Evolutionary conservation across 1,284 basidiomycete genomes (phyloP).

Genomic region (Tilletia indica): DNA sequence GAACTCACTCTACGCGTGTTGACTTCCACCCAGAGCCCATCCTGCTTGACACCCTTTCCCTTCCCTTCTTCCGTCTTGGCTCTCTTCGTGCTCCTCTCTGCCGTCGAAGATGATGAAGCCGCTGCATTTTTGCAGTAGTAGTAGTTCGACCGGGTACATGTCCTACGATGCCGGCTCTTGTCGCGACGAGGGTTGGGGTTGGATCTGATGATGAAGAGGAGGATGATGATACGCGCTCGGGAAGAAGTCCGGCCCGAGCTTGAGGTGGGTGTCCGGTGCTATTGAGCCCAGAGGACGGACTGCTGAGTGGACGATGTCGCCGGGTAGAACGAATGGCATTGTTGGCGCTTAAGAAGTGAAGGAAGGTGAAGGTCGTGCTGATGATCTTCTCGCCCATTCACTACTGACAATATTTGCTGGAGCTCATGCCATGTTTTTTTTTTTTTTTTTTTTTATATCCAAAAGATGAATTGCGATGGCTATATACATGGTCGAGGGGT

Average conservation of each 20-base stretch:
- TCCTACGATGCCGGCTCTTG: conserved; percentile 14
- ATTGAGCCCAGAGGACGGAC: conserved; percentile 2
- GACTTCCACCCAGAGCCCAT: conserved; percentile 37
- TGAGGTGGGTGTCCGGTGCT: conserved; percentile 26
- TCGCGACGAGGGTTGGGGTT: conserved; percentile 12
- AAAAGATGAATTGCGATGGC: no score
- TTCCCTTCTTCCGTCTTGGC: conserved; percentile 6
- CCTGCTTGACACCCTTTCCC: neutral
- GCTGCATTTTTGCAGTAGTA: neutral
- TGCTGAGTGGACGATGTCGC: conserved; percentile 31
- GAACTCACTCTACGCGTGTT: conserved; percentile 30
- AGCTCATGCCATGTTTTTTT: no score
- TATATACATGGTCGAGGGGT: no score
- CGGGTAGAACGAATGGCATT: conserved; percentile 45
- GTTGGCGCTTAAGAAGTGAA: no score
- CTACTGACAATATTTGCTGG: no score
- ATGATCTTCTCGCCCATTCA: no score
- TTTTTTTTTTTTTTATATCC: no score
- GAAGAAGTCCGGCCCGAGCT: conserved; percentile 42
- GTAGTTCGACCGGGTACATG: neutral
- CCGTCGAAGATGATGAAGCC: neutral
- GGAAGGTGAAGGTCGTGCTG: no score
- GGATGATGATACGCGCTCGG: conserved; percentile 18
- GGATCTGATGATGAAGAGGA: neutral
- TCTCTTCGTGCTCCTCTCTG: neutral